Conservation (phyloP, 1,284 basidiomycete species). For the Thelephora terrestris region DNA sequence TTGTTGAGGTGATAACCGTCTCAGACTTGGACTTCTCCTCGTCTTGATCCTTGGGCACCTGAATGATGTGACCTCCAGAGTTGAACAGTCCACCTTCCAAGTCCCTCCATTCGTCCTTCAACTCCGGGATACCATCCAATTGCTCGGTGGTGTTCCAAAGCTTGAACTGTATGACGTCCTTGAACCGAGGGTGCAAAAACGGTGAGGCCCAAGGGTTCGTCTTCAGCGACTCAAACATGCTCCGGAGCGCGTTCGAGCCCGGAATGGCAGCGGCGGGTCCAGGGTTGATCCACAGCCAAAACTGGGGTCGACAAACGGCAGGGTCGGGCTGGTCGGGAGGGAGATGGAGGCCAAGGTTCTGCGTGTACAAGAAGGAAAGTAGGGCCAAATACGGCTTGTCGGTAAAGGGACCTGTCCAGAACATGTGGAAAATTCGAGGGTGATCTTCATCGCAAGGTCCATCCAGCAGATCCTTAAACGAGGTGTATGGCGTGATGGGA, state of each 20-base stretch:
- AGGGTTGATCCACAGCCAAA: slow-evolving; percentile 68
- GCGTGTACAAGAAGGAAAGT: slow-evolving; percentile 67
- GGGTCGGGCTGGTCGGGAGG: slow-evolving; percentile 25
- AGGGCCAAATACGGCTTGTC: slow-evolving; percentile 73
- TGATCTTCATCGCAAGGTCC: slow-evolving; percentile 52
- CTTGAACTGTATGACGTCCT: slow-evolving; percentile 57
- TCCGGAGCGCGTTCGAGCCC: slow-evolving; percentile 39
- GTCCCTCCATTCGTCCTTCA: slow-evolving; percentile 51
- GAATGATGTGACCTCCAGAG: slow-evolving; percentile 51
- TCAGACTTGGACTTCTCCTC: slow-evolving; percentile 12
- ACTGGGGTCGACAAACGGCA: slow-evolving; percentile 52
- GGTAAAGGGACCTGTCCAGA: slow-evolving; percentile 73
- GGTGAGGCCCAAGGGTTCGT: slow-evolving; percentile 60
- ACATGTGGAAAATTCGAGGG: slow-evolving; percentile 70
- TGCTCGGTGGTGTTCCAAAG: slow-evolving; percentile 70
- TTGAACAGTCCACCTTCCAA: slow-evolving; percentile 41
- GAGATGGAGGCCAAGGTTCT: slow-evolving; percentile 58
- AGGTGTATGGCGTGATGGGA: slow-evolving; percentile 26
- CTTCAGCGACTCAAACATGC: slow-evolving; percentile 50
- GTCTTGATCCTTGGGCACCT: slow-evolving; percentile 24
- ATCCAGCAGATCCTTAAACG: slow-evolving; percentile 25
- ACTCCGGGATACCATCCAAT: slow-evolving; percentile 50
- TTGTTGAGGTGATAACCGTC: slow-evolving; percentile 6
- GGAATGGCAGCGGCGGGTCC: slow-evolving; percentile 48
- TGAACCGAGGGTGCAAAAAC: slow-evolving; percentile 57